phyloP scores from a whole-genome alignment of 1,284 basidiomycete genomes.

The Ceratobasidium sp. region DNA sequence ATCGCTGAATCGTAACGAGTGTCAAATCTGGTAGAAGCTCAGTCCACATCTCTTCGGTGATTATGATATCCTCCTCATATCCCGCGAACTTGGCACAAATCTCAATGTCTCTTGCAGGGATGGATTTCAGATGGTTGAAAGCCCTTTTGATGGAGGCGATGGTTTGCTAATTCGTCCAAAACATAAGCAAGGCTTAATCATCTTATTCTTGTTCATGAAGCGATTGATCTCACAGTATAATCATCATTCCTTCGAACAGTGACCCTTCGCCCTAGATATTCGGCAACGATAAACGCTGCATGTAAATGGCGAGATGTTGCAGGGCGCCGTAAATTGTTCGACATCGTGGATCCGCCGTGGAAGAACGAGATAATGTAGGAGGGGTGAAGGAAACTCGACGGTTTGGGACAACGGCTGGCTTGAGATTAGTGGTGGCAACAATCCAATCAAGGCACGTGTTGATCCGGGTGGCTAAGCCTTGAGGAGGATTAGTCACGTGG shows the following conservation, averaged over 20 bases:
- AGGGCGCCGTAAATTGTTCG: neutral
- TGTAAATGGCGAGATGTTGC: neutral
- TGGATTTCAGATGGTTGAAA: neutral
- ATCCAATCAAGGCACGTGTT: too few relatives aligned
- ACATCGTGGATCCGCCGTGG: neutral
- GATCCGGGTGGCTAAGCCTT: too few relatives aligned
- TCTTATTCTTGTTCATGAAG: neutral
- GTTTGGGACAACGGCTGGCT: too few relatives aligned
- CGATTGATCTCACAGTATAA: neutral
- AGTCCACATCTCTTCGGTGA: slow-evolving; percentile 26
- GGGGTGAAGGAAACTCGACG: too few relatives aligned
- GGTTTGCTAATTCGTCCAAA: neutral
- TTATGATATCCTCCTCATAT: neutral
- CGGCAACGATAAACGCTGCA: neutral
- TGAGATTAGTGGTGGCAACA: too few relatives aligned
- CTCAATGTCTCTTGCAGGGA: neutral
- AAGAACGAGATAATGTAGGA: neutral
- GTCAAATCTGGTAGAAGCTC: slow-evolving; percentile 12
- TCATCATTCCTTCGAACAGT: slow-evolving; percentile 2
- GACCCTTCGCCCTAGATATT: neutral
- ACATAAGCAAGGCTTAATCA: neutral
- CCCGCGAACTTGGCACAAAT: slow-evolving; percentile 13
- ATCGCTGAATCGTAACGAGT: neutral
- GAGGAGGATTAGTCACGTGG: too few relatives aligned
- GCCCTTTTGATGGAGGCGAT: neutral